Conservation (phyloP, 23 red algal species). For the Gracilaria gracilis region DNA sequence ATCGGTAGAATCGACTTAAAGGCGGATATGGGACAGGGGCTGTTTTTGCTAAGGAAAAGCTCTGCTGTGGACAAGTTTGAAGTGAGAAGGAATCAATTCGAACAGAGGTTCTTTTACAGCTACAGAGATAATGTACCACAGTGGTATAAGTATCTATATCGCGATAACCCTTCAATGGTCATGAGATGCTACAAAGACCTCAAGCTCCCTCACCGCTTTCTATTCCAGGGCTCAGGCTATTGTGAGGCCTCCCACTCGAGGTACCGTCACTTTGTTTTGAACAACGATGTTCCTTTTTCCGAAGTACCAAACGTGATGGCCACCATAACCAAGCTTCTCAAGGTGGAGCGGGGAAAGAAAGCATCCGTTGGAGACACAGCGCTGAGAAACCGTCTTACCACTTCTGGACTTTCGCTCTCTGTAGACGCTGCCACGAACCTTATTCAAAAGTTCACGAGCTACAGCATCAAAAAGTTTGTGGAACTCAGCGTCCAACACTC, state of each 20-base stretch:
- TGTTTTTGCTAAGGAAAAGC: neutral
- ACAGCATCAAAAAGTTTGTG: neutral
- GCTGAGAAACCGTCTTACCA: neutral
- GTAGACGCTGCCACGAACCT: neutral
- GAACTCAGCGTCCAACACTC: neutral
- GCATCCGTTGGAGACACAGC: neutral
- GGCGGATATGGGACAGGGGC: neutral
- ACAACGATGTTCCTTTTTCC: neutral
- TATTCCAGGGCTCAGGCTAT: neutral
- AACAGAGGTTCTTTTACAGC: conserved; percentile 4
- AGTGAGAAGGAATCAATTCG: neutral
- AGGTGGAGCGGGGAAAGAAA: neutral
- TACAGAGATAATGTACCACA: neutral
- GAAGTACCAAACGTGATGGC: neutral
- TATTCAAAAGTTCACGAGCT: neutral
- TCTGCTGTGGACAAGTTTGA: neutral
- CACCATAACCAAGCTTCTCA: neutral
- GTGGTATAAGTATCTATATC: conserved; percentile 30
- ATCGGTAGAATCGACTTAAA: neutral
- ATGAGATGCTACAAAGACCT: neutral
- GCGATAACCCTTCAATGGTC: neutral
- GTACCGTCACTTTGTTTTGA: neutral
- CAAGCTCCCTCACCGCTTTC: neutral
- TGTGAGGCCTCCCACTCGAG: neutral
- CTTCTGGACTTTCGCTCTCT: neutral